Evolutionary conservation across 202 grass and related monocot species (phyloP).

Genomic region (Elaeis oleifera): DNA sequence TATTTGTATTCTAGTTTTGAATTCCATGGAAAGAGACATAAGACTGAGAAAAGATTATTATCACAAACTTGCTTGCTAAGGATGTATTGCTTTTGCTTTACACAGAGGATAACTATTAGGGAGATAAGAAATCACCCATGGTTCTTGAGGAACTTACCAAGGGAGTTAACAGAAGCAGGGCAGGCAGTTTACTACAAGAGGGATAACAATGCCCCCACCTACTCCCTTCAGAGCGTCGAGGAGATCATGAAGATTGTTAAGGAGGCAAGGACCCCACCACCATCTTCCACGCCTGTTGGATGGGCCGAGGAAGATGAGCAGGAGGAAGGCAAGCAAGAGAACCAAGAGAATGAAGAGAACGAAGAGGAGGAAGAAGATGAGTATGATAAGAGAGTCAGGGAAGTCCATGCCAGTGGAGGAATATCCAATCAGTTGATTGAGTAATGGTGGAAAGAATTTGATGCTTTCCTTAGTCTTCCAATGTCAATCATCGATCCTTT

Average conservation of each 20-base stretch:
- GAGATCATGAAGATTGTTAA: conserved; percentile 85
- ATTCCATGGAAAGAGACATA: neutral
- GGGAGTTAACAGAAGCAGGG: conserved; percentile 70
- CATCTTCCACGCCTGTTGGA: conserved; percentile 41
- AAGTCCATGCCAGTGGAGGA: conserved; percentile 67
- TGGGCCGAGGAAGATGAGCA: conserved; percentile 66
- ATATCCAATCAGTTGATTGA: conserved; percentile 35
- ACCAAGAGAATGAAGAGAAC: conserved; percentile 20
- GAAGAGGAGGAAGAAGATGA: conserved; percentile 58
- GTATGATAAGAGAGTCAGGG: conserved; percentile 82
- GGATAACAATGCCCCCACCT: conserved; percentile 54
- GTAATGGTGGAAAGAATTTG: no score
- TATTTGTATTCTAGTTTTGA: neutral
- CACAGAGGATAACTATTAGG: conserved; percentile 88
- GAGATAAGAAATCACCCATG: conserved; percentile 97
- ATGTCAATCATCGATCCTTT: no score
- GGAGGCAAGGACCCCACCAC: conserved; percentile 48
- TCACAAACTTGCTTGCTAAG: neutral
- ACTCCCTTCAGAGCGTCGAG: conserved; percentile 61
- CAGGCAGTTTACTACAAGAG: conserved; percentile 87
- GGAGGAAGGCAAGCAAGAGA: conserved; percentile 35
- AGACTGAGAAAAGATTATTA: no score
- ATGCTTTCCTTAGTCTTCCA: no score
- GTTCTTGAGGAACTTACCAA: conserved; percentile 91
- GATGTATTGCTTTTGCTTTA: conserved; percentile 4